A percentile compares a stretch with the other conserved stretches of the same genome.
Evolutionary conservation across 2,329 filamentous ascomycete genomes (phyloP).

Genomic region (Claviceps capensis): DNA sequence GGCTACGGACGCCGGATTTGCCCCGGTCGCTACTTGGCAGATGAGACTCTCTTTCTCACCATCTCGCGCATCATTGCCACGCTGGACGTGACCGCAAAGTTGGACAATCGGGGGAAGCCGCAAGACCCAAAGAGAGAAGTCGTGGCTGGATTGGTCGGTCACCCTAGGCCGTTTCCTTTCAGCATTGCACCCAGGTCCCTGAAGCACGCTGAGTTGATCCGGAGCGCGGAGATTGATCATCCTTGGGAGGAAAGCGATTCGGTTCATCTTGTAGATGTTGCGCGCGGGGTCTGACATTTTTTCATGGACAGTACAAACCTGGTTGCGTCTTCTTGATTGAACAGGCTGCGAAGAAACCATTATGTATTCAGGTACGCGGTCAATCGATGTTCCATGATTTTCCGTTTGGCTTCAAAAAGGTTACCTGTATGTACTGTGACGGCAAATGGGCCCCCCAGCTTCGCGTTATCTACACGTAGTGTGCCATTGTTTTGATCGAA

Average conservation of each 20-base stretch:
- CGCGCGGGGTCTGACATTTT: not conserved
- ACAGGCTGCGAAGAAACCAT: too few relatives aligned
- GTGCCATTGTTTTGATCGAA: too few relatives aligned
- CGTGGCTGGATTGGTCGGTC: conserved; percentile 1
- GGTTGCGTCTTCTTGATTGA: too few relatives aligned
- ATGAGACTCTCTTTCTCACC: conserved; percentile 17
- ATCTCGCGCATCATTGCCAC: conserved; percentile 30
- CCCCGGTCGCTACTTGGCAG: conserved; percentile 19
- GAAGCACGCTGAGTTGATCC: conserved; percentile 4
- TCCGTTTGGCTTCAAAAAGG: too few relatives aligned
- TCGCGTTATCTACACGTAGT: too few relatives aligned
- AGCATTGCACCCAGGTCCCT: not conserved
- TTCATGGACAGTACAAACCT: not conserved
- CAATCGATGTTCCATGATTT: too few relatives aligned
- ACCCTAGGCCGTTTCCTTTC: not conserved
- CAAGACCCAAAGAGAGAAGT: conserved; percentile 12
- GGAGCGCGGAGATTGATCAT: conserved; percentile 3
- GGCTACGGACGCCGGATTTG: conserved; percentile 24
- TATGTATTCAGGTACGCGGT: too few relatives aligned
- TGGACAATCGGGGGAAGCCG: conserved; percentile 20
- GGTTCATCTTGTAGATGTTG: not conserved
- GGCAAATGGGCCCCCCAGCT: too few relatives aligned
- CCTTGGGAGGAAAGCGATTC: conserved; percentile 6
- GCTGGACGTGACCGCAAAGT: conserved; percentile 23
- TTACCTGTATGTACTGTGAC: too few relatives aligned